These are phyloP conservation scores for Kregervanrija pseudodelftensis DNA, from an alignment of 805 yeast species.

Conservation along the genomic window DNA sequence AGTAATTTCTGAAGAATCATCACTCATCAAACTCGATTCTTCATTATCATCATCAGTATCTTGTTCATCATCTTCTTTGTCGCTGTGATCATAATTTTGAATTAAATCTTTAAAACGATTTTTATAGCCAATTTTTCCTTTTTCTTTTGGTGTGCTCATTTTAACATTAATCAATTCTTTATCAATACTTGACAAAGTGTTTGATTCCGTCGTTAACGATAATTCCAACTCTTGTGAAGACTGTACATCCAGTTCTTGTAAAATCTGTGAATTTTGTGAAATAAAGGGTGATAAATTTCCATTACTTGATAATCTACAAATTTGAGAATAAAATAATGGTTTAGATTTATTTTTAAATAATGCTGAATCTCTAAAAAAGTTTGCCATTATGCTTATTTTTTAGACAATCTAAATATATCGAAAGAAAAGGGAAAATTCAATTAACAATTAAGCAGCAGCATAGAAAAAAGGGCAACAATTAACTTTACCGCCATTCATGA, in stretches of 20 bases:
- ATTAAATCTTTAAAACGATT: too few species aligned
- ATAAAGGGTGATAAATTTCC: too few species aligned
- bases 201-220: too few species aligned
- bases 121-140: neutral
- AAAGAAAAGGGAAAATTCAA: neutral
- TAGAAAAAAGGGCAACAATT: neutral
- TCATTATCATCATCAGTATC: neutral
- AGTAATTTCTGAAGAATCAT: too few species aligned
- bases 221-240: too few species aligned
- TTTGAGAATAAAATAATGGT: neutral
- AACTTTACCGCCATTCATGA: neutral
- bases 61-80: neutral
- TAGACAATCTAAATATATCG: neutral
- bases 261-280: too few species aligned
- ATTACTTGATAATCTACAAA: neutral
- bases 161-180: neutral
- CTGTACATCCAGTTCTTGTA: too few species aligned
- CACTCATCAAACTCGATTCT: neutral
- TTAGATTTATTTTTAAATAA: constrained; percentile 7
- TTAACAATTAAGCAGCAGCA: neutral
- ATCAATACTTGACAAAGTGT: neutral
- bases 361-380: constrained; percentile 13
- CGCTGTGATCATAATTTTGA: neutral
- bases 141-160: constrained; percentile 1
- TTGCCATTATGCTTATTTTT: constrained; percentile 7